phyloP scores from a whole-genome alignment of 2,329 filamentous ascomycete species.

The Ustulina deusta region DNA sequence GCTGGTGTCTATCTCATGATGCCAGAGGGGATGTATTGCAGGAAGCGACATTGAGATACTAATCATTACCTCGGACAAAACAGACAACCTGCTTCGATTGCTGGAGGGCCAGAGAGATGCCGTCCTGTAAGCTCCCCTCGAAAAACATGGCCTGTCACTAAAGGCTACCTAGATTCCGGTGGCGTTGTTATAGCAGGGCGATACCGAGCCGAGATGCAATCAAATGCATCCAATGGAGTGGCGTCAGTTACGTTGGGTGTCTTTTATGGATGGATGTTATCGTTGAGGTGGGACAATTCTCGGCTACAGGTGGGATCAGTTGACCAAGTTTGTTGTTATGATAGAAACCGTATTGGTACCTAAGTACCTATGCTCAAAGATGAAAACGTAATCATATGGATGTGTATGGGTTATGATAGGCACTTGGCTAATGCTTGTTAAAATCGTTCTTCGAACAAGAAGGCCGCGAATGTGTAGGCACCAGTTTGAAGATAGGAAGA shows the following conservation, averaged over 20 bases:
- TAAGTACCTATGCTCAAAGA: background rate
- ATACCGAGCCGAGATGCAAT: background rate
- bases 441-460: background rate
- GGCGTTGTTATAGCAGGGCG: constrained; percentile 4
- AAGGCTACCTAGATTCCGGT: constrained; percentile 22
- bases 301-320: background rate
- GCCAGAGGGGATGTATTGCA: background rate
- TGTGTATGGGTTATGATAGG: background rate
- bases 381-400: background rate
- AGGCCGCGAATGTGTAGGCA: background rate
- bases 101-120: constrained; percentile 79
- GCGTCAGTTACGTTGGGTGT: constrained; percentile 20
- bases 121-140: constrained; percentile 80
- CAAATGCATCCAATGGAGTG: background rate
- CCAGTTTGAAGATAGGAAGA: no score
- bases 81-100: constrained; percentile 84
- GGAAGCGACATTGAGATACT: no score
- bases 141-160: constrained; percentile 77
- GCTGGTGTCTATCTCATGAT: background rate
- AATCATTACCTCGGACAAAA: constrained; percentile 81
- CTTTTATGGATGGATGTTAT: constrained; percentile 6
- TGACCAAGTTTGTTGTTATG: background rate
- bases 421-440: background rate
- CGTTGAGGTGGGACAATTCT: background rate
- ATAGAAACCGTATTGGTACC: background rate